Conservation (phyloP, 2,329 filamentous ascomycete genomes). For the Penicillium sp. region DNA sequence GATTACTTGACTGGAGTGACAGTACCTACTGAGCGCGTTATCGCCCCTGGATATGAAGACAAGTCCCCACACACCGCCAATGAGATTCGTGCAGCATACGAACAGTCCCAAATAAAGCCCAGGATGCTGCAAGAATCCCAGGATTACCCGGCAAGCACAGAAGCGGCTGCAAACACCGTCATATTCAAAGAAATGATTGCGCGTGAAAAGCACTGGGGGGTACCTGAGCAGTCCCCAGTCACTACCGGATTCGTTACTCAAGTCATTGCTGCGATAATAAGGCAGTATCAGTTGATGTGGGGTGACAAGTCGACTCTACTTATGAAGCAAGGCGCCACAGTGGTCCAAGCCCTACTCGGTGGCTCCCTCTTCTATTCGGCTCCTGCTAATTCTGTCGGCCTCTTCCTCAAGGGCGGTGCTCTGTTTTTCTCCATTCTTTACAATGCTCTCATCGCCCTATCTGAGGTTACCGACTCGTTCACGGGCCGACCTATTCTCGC, state of each 20-base stretch:
- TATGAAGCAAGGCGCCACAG: slow-evolving; percentile 63
- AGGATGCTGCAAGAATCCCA: not conserved
- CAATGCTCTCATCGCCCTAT: slow-evolving; percentile 64
- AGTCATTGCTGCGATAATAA: slow-evolving; percentile 58
- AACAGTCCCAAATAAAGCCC: not conserved
- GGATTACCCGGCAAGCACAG: not conserved
- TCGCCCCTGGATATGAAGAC: slow-evolving; percentile 29
- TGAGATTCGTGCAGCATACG: not conserved
- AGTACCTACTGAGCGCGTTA: slow-evolving; percentile 53
- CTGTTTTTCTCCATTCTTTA: slow-evolving; percentile 67
- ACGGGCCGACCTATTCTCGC: slow-evolving; percentile 60
- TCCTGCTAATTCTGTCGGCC: slow-evolving; percentile 57
- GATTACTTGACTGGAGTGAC: slow-evolving; percentile 71
- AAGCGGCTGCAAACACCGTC: not conserved
- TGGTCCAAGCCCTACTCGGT: slow-evolving; percentile 64
- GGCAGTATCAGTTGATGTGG: slow-evolving; percentile 68
- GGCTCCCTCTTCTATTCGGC: slow-evolving; percentile 71
- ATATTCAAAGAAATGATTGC: slow-evolving; percentile 43
- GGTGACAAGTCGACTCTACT: slow-evolving; percentile 66
- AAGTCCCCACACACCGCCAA: not conserved
- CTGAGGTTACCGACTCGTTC: slow-evolving; percentile 68
- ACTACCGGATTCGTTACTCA: slow-evolving; percentile 56
- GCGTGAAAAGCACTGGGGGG: too few species aligned
- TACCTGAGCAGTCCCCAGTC: slow-evolving; percentile 57
- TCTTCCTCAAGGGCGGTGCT: slow-evolving; percentile 66